phyloP scores from a whole-genome alignment of 2,329 filamentous ascomycete species.

The Pseudogymnoascus sp. region DNA sequence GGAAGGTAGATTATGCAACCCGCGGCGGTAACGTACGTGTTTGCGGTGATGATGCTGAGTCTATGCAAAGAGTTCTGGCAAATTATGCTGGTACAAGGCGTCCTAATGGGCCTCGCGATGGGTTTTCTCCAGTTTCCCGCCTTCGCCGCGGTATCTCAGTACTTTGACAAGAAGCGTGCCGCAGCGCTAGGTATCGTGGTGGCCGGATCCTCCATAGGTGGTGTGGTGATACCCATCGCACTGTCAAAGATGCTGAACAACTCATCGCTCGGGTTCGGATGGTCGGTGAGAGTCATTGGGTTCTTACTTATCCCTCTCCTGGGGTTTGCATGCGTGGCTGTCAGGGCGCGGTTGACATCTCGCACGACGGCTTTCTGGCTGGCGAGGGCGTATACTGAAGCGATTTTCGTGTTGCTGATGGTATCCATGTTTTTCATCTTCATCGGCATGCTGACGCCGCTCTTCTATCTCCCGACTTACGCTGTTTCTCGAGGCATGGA shows the following conservation, averaged over 20 bases:
- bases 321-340: slow-evolving; percentile 32
- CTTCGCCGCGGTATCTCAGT: slow-evolving; percentile 35
- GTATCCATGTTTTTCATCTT: slow-evolving; percentile 35
- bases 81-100: slow-evolving; percentile 38
- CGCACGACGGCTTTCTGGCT: slow-evolving; percentile 21
- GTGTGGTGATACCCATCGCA: slow-evolving; percentile 53
- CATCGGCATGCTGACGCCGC: slow-evolving; percentile 43
- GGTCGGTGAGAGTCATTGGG: slow-evolving; percentile 45
- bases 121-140: slow-evolving; percentile 35
- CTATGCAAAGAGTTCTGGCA: slow-evolving; percentile 46
- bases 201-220: slow-evolving; percentile 36
- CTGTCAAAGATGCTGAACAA: slow-evolving; percentile 42
- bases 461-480: slow-evolving; percentile 36
- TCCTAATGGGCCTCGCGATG: slow-evolving; percentile 35
- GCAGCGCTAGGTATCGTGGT: slow-evolving; percentile 38
- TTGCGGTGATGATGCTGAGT: slow-evolving; percentile 54
- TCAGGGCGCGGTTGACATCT: slow-evolving; percentile 39
- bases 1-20: slow-evolving; percentile 22
- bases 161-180: slow-evolving; percentile 36
- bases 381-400: slow-evolving; percentile 27
- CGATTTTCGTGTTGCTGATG: slow-evolving; percentile 28
- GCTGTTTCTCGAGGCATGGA: slow-evolving; percentile 40
- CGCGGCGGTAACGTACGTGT: slow-evolving; percentile 42
- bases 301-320: slow-evolving; percentile 41
- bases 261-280: slow-evolving; percentile 39